Conservation (phyloP, 768 basidiomycete species). For the Lactarius sanguifluus region DNA sequence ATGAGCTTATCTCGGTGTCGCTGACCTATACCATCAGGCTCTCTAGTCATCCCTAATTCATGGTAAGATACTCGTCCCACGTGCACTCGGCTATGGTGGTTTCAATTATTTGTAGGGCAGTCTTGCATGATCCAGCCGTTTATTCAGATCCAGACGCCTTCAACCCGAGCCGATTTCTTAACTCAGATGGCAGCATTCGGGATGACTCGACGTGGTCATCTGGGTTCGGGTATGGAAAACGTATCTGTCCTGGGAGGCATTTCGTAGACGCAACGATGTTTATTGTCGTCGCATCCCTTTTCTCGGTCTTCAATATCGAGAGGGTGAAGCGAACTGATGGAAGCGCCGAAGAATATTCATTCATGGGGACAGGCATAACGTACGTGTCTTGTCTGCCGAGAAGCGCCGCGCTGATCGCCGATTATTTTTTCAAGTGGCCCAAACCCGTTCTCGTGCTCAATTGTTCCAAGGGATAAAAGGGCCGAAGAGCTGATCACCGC, state of each 20-base stretch:
- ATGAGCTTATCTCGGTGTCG: too few species aligned
- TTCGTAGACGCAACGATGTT: conserved; percentile 13
- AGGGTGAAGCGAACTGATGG: background rate
- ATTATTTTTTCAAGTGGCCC: conserved; percentile 8
- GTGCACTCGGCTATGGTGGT: too few species aligned
- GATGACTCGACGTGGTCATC: background rate
- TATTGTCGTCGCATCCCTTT: conserved; percentile 13
- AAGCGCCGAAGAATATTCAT: conserved; percentile 1
- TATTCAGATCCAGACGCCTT: conserved; percentile 19
- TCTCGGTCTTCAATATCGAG: conserved; percentile 15
- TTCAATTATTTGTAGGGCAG: conserved; percentile 3
- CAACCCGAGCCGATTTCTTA: conserved; percentile 18
- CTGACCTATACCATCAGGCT: background rate
- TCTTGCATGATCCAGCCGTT: conserved; percentile 4
- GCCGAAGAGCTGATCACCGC: conserved; percentile 9
- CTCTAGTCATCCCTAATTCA: conserved; percentile 8
- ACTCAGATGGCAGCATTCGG: conserved; percentile 4
- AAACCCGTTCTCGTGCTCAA: conserved; percentile 4
- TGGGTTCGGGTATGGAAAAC: conserved; percentile 30
- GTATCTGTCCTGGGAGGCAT: conserved; percentile 30
- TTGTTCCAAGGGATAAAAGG: conserved; percentile 12
- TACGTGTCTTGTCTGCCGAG: background rate
- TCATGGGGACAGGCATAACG: conserved; percentile 1
- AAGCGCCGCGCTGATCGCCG: background rate
- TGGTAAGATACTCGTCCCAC: background rate